phyloP scores from a whole-genome alignment of 208 protist species.

The Pavlovales sp. region DNA sequence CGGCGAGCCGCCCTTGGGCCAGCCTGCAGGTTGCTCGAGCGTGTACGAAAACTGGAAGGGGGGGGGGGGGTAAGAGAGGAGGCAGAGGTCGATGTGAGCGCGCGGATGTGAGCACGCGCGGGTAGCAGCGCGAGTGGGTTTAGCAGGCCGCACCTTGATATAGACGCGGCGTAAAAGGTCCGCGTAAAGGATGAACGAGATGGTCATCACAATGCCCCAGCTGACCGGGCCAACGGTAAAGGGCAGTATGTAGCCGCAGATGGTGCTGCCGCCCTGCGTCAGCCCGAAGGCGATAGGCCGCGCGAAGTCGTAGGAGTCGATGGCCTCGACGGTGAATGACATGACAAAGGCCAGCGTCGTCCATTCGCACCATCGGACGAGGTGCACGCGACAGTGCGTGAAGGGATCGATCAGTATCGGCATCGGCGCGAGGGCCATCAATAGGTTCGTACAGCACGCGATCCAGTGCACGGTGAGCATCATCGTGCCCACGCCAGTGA shows the following conservation, averaged over 20 bases:
- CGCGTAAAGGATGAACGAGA: not conserved
- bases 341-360: not conserved
- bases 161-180: too few relatives aligned
- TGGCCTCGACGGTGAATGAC: not conserved
- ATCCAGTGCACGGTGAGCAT: not conserved
- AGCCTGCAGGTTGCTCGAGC: too few relatives aligned
- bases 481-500: too few relatives aligned
- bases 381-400: not conserved
- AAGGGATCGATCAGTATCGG: not conserved
- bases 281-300: not conserved
- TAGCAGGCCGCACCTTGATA: not conserved
- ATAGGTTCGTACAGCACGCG: not conserved
- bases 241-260: not conserved
- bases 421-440: not conserved
- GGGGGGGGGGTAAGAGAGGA: too few relatives aligned
- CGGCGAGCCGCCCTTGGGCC: too few relatives aligned
- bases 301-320: not conserved
- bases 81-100: too few relatives aligned
- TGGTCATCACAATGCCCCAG: not conserved
- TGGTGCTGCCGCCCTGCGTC: not conserved
- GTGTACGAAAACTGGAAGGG: too few relatives aligned
- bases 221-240: not conserved
- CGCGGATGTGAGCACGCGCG: too few relatives aligned
- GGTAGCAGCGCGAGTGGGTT: too few relatives aligned
- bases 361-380: not conserved